These are phyloP conservation scores for Prototheca stagnorum DNA, from an alignment of 163 green algal species.

Conservation along the genomic window DNA sequence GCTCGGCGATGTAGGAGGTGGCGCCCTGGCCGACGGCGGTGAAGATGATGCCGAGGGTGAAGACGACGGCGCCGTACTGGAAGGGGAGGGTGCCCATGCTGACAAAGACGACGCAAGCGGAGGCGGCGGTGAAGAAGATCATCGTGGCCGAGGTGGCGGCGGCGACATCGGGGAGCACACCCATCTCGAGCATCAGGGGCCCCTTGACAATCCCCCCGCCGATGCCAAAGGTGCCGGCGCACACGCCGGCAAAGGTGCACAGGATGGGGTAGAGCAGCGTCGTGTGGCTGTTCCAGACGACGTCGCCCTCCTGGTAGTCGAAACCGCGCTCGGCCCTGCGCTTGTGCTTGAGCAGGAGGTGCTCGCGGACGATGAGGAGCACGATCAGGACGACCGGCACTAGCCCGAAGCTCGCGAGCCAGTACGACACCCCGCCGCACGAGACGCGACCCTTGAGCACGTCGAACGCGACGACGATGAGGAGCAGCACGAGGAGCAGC, in stretches of 20 bases:
- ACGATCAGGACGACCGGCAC: constrained; percentile 21
- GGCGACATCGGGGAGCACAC: constrained; percentile 43
- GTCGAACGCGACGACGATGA: constrained; percentile 30
- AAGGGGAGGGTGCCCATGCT: constrained; percentile 22
- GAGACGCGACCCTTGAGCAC: constrained; percentile 17
- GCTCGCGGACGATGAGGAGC: constrained; percentile 6
- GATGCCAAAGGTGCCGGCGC: constrained; percentile 51
- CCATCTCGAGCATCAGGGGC: constrained; percentile 55
- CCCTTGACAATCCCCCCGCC: constrained; percentile 37
- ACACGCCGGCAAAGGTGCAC: constrained; percentile 39
- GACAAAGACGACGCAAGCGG: constrained; percentile 38
- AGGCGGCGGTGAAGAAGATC: constrained; percentile 32
- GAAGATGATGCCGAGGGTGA: constrained; percentile 26
- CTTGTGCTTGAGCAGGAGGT: constrained; percentile 1
- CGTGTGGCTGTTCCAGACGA: constrained; percentile 13
- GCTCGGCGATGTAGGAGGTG: not conserved
- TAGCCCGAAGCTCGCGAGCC: constrained; percentile 28
- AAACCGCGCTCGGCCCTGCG: constrained; percentile 2
- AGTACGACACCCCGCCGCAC: constrained; percentile 36
- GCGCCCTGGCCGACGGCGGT: constrained; percentile 25
- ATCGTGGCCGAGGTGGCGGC: constrained; percentile 49
- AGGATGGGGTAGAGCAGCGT: constrained; percentile 39
- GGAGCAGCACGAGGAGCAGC: no score
- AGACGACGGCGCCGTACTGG: constrained; percentile 34
- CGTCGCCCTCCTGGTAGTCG: constrained; percentile 13